Base-by-base conservation (phyloP, 345 rosid species). In the Murraya koenigii region DNA sequence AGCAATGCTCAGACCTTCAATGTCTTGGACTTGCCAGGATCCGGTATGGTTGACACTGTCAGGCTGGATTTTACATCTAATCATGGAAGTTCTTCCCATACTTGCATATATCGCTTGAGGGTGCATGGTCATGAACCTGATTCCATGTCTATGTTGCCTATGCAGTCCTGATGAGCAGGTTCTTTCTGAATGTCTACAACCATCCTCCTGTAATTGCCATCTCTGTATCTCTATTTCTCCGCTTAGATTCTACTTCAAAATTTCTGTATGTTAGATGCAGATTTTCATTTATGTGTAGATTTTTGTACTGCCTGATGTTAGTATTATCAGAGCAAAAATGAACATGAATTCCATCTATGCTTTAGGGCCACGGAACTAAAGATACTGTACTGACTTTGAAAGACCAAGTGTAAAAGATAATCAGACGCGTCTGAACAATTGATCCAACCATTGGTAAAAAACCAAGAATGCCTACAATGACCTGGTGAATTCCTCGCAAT, bases 61-160 rank as follows among this genome's bases (percentile, higher is more conserved):
- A 90, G 90, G 88, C 85, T 96, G 54, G 98, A 96, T 72, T 87
- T 94, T 75, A 77, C 85, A 22, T 89, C 98, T 19, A 96, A 96
- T 83, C 97, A 96, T 36, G 99, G 98, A 64, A 94, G 92, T 90
- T 59, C 85, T 59, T 77, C 88, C 7, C 93, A 88, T 72, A 94
- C 99, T 47, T 96, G 99, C 85, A 89, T 96, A 66, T 96, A 96
- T 82, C 90, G 98, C 71, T 82, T 96, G 71, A 86, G 99, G 80
- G 98, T 96, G 61, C 99, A 96, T 35, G 98, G 98, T 23, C 86
- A 80, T 20, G 93, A 91, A 72, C 88, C 90, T 22, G 88, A 89
- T 11, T 71, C 90, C 6, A 86, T 82, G 52, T 82, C 93, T 63
- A 65, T 86, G 84, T 73, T 85, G 80, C 77, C 88, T 71, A 58